These are phyloP conservation scores for Hanseniaspora clermontiae DNA, from an alignment of 805 yeast species.

Conservation along the genomic window DNA sequence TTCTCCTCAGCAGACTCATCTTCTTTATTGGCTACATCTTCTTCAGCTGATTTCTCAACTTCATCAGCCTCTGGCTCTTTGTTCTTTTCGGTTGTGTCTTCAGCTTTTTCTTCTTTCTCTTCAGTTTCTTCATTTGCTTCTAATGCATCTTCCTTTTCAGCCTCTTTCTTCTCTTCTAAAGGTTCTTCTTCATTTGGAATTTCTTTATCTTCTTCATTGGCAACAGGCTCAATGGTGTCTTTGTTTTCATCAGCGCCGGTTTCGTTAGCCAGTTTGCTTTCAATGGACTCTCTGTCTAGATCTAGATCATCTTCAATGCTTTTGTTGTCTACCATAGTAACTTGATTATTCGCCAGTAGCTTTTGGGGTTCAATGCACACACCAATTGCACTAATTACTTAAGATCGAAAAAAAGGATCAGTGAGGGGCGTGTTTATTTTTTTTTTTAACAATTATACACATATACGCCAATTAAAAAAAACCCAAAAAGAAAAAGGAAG, in stretches of 20 bases:
- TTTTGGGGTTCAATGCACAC: no score
- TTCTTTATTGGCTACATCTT: neutral
- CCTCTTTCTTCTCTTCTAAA: neutral
- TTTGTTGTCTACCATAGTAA: neutral
- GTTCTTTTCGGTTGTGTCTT: no score
- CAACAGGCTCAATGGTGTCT: neutral
- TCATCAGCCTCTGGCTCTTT: neutral
- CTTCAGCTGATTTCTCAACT: neutral
- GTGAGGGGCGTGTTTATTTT: no score
- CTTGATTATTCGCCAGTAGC: neutral
- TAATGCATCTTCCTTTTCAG: no score
- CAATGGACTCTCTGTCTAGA: neutral
- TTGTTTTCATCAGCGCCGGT: neutral
- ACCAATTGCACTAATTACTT: no score
- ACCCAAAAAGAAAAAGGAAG: no score
- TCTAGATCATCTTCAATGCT: slow-evolving; percentile 1
- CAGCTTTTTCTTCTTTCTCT: neutral
- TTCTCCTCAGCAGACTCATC: neutral
- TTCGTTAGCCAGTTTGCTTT: neutral
- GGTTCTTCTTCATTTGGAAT: no score
- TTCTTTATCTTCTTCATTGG: neutral
- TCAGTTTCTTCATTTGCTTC: no score
- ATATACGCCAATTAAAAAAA: no score
- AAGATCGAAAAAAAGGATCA: neutral
- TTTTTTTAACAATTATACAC: no score